Base-by-base conservation (phyloP, 2,329 filamentous ascomycete genomes). In the Moelleriella libera region DNA sequence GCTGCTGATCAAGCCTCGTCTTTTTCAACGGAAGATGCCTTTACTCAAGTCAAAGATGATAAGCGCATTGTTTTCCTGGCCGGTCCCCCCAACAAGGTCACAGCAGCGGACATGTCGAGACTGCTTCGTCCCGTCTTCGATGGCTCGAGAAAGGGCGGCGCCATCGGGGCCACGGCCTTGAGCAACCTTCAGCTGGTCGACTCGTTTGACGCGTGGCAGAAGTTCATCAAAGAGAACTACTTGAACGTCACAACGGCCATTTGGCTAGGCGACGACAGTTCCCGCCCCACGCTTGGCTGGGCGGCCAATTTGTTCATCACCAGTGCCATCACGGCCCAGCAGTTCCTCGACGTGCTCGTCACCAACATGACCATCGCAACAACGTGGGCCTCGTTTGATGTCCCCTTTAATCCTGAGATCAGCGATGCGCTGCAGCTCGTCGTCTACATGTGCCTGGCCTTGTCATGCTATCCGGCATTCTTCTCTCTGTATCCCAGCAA, bases 401-500 rank as follows among this genome's bases (percentile, higher is more conserved):
- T 79, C 0, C 85, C 86, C 0, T 89, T 82, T 66, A 68, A 75
- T 30, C 78, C 85, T 0, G 70, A 71, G 21, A 78, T 80, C 7
- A 86, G 86, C 21, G 72, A 89, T 45, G 81, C 82, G 1, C 66
- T 95, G 29, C 86, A 94, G 59, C 71, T 94, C 14, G 78, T 90
- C 41, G 71, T 86, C 7, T 95, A 95, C 63, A 84, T 92, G 60
- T 80, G 83, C 11, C 72, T 96, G 7, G 85, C 83, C 1, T 80
- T 94, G 64, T 74, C 78, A 6, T 80, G 82, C 1, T 92, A 84
- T 56, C 88, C 89, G 1, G 87, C 83, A 11, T 89, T 96, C 69
- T 94, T 95, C 56, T 78, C 85, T 0, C 69, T 96, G 5, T 96
- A 96, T 58, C 86, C 88, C 0, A 94, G 87, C n/a, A 70, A 85